Conservation (phyloP, 2,329 filamentous ascomycete species). For the Fusarium subglutinans region DNA sequence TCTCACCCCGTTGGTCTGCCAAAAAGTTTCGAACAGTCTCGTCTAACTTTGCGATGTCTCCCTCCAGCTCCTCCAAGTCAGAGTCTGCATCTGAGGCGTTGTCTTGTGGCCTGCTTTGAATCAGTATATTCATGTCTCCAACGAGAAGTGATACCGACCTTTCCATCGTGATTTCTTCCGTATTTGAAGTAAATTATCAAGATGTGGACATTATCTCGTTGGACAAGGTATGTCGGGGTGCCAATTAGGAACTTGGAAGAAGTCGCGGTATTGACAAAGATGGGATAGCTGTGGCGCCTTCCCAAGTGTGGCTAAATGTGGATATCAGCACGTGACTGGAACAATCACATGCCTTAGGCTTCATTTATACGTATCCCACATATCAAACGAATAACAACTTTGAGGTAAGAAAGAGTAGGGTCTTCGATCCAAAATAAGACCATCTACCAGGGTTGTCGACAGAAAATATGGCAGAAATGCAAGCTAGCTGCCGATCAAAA, state of each 20-base stretch:
- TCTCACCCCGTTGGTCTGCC: constrained; percentile 48
- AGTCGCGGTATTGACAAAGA: not conserved
- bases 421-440: not conserved
- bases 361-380: not conserved
- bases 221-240: not conserved
- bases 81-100: constrained; percentile 55
- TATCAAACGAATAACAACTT: not conserved
- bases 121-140: constrained; percentile 6
- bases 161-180: not conserved
- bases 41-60: constrained; percentile 56
- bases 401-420: not conserved
- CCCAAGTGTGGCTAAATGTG: not conserved
- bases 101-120: constrained; percentile 10
- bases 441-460: not conserved
- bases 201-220: not conserved
- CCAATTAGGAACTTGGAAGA: not conserved
- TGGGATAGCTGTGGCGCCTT: not conserved
- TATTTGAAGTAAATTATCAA: not conserved
- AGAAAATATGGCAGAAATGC: not conserved
- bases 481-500: not conserved
- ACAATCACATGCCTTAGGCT: not conserved
- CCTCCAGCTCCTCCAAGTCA: constrained; percentile 55
- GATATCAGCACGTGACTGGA: not conserved
- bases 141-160: not conserved
- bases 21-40: constrained; percentile 54